Evolutionary conservation across 257 asterid species (phyloP).

Genomic region (Salvia miltiorrhiza): DNA sequence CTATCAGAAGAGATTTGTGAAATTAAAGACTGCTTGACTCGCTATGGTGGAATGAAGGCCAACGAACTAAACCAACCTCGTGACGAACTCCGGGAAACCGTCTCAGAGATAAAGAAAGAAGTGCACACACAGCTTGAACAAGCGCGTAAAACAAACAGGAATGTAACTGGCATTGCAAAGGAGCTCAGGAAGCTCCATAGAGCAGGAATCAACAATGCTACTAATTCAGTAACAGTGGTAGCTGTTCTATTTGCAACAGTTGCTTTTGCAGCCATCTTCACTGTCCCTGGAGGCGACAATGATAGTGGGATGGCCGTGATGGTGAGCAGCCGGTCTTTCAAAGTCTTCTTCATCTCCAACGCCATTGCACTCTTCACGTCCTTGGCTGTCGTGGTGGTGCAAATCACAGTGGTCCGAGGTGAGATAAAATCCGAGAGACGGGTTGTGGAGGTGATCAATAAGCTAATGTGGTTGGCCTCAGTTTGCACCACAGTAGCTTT

Average conservation of each 20-base stretch:
- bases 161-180: constrained; percentile 67
- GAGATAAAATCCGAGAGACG: constrained; percentile 65
- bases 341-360: constrained; percentile 60
- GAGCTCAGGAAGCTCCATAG: constrained; percentile 72
- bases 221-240: constrained; percentile 68
- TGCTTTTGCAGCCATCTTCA: constrained; percentile 76
- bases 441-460: constrained; percentile 68
- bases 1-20: constrained; percentile 67
- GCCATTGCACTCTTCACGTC: constrained; percentile 77
- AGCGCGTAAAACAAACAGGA: constrained; percentile 64
- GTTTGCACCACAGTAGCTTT: constrained; percentile 77
- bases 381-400: constrained; percentile 73
- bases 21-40: constrained; percentile 52
- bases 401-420: constrained; percentile 73
- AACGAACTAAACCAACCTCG: constrained; percentile 68
- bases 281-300: constrained; percentile 77
- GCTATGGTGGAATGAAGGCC: constrained; percentile 63
- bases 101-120: constrained; percentile 65
- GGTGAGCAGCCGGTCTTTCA: constrained; percentile 39
- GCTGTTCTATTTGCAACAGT: constrained; percentile 76
- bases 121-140: constrained; percentile 79
- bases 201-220: constrained; percentile 49
- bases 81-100: constrained; percentile 70
- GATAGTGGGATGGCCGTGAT: constrained; percentile 49
- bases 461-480: constrained; percentile 84